phyloP scores from a whole-genome alignment of 768 basidiomycete species.

The Pleurotus giganteus region DNA sequence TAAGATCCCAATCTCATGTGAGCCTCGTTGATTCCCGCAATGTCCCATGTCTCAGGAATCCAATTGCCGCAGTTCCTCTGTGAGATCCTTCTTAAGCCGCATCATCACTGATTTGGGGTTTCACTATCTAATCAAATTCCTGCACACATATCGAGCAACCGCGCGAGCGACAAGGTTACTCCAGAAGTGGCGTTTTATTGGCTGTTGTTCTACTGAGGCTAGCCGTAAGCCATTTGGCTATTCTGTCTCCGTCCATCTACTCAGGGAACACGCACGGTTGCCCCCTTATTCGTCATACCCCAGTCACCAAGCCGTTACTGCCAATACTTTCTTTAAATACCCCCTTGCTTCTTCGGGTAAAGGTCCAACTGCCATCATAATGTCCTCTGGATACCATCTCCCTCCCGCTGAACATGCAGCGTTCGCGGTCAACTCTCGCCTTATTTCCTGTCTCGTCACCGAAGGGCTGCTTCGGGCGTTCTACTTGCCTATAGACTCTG shows the following conservation, averaged over 20 bases:
- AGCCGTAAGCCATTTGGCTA: constrained; percentile 12
- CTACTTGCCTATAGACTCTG: constrained; percentile 32
- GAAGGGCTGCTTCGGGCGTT: constrained; percentile 43
- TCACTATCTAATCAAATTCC: background rate
- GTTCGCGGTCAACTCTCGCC: constrained; percentile 47
- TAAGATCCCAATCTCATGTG: constrained; percentile 11
- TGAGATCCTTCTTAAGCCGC: background rate
- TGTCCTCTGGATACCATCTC: constrained; percentile 36
- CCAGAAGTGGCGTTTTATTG: background rate
- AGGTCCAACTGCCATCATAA: constrained; percentile 16
- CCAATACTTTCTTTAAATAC: constrained; percentile 20
- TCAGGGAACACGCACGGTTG: constrained; percentile 18
- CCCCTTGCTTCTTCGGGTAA: constrained; percentile 5
- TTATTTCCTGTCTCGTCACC: constrained; percentile 48
- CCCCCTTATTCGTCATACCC: constrained; percentile 1
- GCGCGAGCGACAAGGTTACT: background rate
- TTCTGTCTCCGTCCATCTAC: constrained; percentile 14
- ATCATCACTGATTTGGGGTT: constrained; percentile 2
- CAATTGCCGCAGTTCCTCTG: constrained; percentile 3
- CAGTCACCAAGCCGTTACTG: background rate
- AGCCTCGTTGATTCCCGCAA: constrained; percentile 2
- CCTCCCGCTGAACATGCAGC: constrained; percentile 35
- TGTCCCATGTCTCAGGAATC: background rate
- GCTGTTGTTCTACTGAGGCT: constrained; percentile 12
- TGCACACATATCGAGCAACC: background rate